Evolutionary conservation across 1,284 basidiomycete genomes (phyloP).

Genomic region (Bjerkandera adusta): DNA sequence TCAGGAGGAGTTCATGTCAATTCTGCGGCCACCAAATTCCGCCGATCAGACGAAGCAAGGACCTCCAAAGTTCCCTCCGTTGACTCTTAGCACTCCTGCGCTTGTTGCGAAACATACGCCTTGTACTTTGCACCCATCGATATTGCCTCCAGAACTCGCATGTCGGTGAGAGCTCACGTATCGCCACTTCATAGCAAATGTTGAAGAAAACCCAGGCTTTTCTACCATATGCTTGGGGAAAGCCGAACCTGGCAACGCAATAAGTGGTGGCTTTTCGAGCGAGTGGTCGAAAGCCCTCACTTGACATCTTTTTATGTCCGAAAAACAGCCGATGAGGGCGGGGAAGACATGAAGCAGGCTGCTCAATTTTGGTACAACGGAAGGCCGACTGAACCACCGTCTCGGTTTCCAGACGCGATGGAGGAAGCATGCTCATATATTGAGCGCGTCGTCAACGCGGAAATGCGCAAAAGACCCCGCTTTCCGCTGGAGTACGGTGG

Average conservation of each 20-base stretch:
- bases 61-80: conserved; percentile 42
- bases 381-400: conserved; percentile 51
- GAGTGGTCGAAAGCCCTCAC: conserved; percentile 81
- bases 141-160: conserved; percentile 70
- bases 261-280: conserved; percentile 84
- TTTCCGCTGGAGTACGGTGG: conserved; percentile 77
- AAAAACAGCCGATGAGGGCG: conserved; percentile 32
- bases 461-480: conserved; percentile 60
- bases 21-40: conserved; percentile 52
- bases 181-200: not conserved
- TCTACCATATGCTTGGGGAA: conserved; percentile 65
- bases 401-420: conserved; percentile 69
- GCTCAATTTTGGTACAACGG: conserved; percentile 81
- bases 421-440: conserved; percentile 77
- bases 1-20: conserved; percentile 36
- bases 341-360: conserved; percentile 57
- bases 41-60: conserved; percentile 15
- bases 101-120: conserved; percentile 71
- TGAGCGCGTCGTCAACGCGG: conserved; percentile 75
- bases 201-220: conserved; percentile 38
- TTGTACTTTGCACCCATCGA: conserved; percentile 69
- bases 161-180: conserved; percentile 33
- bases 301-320: conserved; percentile 77
- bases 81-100: conserved; percentile 54
- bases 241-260: conserved; percentile 69